Base-by-base conservation (phyloP, 768 basidiomycete genomes). In the Lactarius pseudohatsudake region DNA sequence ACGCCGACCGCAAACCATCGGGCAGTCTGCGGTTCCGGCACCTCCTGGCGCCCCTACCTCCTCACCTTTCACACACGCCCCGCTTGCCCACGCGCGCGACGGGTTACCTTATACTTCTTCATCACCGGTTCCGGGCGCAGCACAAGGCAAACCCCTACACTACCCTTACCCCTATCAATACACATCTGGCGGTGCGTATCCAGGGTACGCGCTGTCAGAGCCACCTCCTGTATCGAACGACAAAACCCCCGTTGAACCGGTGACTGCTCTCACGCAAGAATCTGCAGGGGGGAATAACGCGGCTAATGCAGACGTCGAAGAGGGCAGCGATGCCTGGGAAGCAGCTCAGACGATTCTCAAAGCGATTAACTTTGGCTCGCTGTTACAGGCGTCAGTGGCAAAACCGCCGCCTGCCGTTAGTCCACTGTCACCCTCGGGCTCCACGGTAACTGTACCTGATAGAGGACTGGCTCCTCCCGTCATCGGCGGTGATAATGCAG, bases 331-430 rank as follows among this genome's bases (percentile, higher is more conserved):
- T 65, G 87, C 88, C 15, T 91, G 89, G 82, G 86, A 89, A 72
- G 89, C 90, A 0, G 90, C 90, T 9, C 88, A 91, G 72, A 88
- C 84, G 68, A 91, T 91, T 57, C 79, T 91, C 61, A 85, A 87
- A 71, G 89, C 89, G 3, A 89, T 91, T 76, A 89, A 90, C 74
- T 89, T 90, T 71, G 85, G 84, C 4, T 78, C 77, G 26, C 75
- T 88, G 32, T 75, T 84, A 34, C 79, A 82, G 66, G 83, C 38
- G 77, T 77, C n/a, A 71, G 69, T 28, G 61, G 9, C 28, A 20
- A 59, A 63, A 28, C 62, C 64, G 10, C 70, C 43, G 61, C 67
- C 58, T 69, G 16, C 68, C 26, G 22, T 65, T 15, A 53, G 26
- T 8, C 59, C 54, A 58, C 20, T 45, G 0, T 47, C 58, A 30